phyloP scores from a whole-genome alignment of 108 stramenopile genomes.

The Chaetoceros muelleri region DNA sequence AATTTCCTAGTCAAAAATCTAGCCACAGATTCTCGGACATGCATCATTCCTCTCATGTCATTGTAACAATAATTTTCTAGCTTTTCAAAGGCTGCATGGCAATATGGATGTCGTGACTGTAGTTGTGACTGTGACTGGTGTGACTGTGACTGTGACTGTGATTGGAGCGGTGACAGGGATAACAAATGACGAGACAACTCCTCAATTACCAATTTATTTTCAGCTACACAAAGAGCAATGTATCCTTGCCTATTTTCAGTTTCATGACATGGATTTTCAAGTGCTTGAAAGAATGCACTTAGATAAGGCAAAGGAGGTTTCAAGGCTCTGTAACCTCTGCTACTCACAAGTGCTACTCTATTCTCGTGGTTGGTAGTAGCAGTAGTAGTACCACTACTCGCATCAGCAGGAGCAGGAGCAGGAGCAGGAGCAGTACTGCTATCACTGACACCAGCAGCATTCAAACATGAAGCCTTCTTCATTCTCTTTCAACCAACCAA shows the following conservation, averaged over 20 bases:
- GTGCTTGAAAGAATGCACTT: conserved; percentile 31
- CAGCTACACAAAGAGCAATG: conserved; percentile 67
- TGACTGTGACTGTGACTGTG: no score
- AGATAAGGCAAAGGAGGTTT: conserved; percentile 44
- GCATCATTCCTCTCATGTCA: neutral
- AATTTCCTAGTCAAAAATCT: neutral
- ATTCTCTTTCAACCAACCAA: no score
- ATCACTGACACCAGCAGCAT: no score
- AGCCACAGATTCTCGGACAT: neutral
- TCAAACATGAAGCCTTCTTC: no score
- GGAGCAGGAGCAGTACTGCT: no score
- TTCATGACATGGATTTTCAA: conserved; percentile 60
- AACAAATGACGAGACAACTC: neutral
- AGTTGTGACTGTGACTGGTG: no score
- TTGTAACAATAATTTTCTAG: conserved; percentile 1
- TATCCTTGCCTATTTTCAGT: conserved; percentile 42
- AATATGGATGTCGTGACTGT: neutral
- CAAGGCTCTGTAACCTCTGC: conserved; percentile 27
- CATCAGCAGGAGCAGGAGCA: no score
- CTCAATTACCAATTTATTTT: conserved; percentile 51
- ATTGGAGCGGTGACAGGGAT: neutral
- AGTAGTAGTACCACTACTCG: no score
- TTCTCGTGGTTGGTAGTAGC: no score
- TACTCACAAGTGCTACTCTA: no score
- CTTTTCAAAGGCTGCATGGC: neutral